Evolutionary conservation across 2,329 filamentous ascomycete species (phyloP).

Genomic region (Chaetothyriales sp.): DNA sequence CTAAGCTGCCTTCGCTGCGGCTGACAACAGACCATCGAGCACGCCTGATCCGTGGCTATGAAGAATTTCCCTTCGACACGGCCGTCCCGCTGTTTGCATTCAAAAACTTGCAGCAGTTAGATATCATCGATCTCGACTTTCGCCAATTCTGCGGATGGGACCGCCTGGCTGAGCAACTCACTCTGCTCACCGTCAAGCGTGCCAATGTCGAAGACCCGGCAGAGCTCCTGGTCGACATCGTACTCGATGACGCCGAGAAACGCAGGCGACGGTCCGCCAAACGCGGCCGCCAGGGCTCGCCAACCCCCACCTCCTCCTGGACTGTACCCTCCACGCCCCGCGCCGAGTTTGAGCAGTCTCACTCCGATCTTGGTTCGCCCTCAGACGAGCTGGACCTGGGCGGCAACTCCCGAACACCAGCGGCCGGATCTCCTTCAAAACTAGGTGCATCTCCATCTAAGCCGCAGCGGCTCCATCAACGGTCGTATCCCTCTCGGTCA

Average conservation of each 20-base stretch:
- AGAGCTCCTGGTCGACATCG: conserved; percentile 81
- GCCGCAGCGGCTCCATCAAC: neutral
- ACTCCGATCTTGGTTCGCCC: conserved; percentile 54
- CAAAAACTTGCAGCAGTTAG: conserved; percentile 87
- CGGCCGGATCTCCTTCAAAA: neutral
- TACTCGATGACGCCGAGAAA: conserved; percentile 92
- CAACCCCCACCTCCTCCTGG: conserved; percentile 52
- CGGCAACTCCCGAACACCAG: neutral
- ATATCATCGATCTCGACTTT: conserved; percentile 91
- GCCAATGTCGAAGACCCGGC: conserved; percentile 77
- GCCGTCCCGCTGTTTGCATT: conserved; percentile 93
- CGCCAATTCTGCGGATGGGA: conserved; percentile 97
- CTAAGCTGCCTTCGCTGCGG: conserved; percentile 85
- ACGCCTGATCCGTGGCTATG: conserved; percentile 76
- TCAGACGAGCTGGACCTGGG: conserved; percentile 21
- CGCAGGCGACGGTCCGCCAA: conserved; percentile 77
- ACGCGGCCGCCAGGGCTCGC: conserved; percentile 44
- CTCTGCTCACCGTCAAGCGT: conserved; percentile 75
- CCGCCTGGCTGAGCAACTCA: conserved; percentile 74
- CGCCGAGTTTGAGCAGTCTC: conserved; percentile 51
- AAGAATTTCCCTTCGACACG: conserved; percentile 96
- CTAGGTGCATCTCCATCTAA: conserved; percentile 9
- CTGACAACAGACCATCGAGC: conserved; percentile 88
- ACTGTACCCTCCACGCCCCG: conserved; percentile 43
- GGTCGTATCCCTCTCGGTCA: neutral